Percentiles rank a stretch among this genome's conserved stretches.
Evolutionary conservation across 805 yeast genomes (phyloP).

Genomic region (Cyberlindnera japonica): DNA sequence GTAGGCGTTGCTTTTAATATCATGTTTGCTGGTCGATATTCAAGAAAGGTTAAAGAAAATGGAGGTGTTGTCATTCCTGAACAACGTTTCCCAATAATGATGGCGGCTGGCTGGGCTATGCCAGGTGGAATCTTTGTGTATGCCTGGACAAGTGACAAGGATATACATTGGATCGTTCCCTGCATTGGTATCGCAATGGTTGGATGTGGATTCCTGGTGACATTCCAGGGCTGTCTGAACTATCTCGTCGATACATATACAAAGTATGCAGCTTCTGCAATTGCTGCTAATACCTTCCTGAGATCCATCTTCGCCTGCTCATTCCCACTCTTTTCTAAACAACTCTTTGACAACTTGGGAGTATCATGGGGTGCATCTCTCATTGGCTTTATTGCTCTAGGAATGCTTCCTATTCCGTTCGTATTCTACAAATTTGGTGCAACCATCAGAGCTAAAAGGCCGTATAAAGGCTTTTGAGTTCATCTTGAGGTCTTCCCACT

Average conservation of each 20-base stretch:
- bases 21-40: conserved; percentile 29
- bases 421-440: conserved; percentile 49
- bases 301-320: conserved; percentile 58
- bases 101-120: conserved; percentile 41
- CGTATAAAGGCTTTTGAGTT: conserved; percentile 18
- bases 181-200: conserved; percentile 52
- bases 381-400: conserved; percentile 48
- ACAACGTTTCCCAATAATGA: conserved; percentile 53
- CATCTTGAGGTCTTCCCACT: too few relatives aligned
- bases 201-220: conserved; percentile 50
- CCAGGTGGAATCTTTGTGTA: conserved; percentile 55
- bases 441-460: conserved; percentile 29
- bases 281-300: conserved; percentile 60
- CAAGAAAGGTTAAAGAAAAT: conserved; percentile 35
- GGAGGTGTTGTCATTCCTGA: conserved; percentile 55
- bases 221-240: conserved; percentile 57
- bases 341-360: conserved; percentile 47
- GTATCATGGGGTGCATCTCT: conserved; percentile 54
- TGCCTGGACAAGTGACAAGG: conserved; percentile 54
- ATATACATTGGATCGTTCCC: conserved; percentile 52
- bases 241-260: conserved; percentile 61
- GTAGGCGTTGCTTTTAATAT: conserved; percentile 33
- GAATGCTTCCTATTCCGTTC: conserved; percentile 54
- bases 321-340: conserved; percentile 56
- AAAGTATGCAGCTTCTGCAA: conserved; percentile 56